Percentiles rank a stretch among this genome's conserved stretches.
These are phyloP conservation scores for Penicillium paneum DNA, from an alignment of 2,329 filamentous ascomycete species.

Conservation along the genomic window DNA sequence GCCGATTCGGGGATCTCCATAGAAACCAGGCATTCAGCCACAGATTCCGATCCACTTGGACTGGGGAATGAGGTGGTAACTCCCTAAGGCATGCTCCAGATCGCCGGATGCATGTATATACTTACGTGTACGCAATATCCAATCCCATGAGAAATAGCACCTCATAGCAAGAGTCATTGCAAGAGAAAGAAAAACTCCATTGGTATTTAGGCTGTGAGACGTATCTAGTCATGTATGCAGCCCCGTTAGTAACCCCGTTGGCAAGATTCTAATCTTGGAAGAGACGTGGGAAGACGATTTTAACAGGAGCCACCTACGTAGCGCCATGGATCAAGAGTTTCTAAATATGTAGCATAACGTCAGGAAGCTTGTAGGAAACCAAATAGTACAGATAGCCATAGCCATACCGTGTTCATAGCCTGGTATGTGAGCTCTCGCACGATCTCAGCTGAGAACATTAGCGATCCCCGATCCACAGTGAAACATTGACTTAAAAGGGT, in stretches of 20 bases:
- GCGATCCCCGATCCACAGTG: constrained; percentile 24
- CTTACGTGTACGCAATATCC: not conserved
- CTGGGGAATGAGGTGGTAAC: not conserved
- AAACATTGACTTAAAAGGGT: constrained; percentile 19
- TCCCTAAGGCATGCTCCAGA: not conserved
- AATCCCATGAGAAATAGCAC: no score
- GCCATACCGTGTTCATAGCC: not conserved
- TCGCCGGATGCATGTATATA: not conserved
- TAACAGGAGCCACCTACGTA: constrained; percentile 6
- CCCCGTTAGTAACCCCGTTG: not conserved
- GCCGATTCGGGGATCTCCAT: constrained; percentile 6
- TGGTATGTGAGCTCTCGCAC: constrained; percentile 1
- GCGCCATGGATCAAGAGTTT: not conserved
- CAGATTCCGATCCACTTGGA: constrained; percentile 1
- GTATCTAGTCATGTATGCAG: not conserved
- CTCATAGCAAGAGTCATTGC: no score
- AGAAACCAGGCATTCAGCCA: constrained; percentile 6
- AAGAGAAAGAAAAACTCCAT: not conserved
- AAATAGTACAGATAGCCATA: not conserved
- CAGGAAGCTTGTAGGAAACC: not conserved
- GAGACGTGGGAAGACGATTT: not conserved
- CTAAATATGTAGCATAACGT: constrained; percentile 13
- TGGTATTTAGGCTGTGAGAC: not conserved
- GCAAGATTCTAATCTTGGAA: not conserved
- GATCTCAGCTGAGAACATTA: constrained; percentile 19